phyloP scores from a whole-genome alignment of 768 basidiomycete species.

The Ramaria rubella region DNA sequence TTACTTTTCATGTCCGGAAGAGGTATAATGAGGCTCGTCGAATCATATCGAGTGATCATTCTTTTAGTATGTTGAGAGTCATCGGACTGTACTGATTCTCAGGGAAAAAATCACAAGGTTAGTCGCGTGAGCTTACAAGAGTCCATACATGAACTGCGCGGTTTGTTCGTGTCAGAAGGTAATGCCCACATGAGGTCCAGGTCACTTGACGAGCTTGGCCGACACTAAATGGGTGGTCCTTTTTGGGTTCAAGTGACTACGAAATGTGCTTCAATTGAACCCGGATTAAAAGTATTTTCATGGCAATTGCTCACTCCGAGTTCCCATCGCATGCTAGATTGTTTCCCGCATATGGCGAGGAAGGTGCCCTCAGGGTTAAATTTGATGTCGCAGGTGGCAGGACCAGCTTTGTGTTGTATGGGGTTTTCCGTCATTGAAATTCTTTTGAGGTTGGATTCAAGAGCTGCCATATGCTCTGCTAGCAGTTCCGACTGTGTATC shows the following conservation, averaged over 20 bases:
- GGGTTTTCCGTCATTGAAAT: background rate
- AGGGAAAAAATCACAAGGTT: background rate
- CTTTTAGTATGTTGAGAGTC: background rate
- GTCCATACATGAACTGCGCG: constrained; percentile 2
- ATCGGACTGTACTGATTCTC: background rate
- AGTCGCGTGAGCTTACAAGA: background rate
- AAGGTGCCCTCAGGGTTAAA: background rate
- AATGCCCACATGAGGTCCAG: background rate
- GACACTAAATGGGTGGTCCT: background rate
- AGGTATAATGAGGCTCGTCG: background rate
- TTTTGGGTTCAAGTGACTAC: background rate
- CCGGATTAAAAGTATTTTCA: background rate
- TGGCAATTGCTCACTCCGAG: background rate
- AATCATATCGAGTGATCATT: background rate
- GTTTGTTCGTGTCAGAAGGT: background rate
- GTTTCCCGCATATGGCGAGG: background rate
- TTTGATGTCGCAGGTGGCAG: background rate
- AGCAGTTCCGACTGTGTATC: background rate
- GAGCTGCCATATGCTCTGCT: background rate
- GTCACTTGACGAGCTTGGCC: background rate
- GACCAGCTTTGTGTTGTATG: background rate
- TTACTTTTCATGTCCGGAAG: background rate
- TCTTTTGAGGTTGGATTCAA: background rate
- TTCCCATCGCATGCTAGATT: background rate
- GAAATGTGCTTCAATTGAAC: background rate